Conservation (phyloP, 768 basidiomycete species). For the Pleurotus giganteus region DNA sequence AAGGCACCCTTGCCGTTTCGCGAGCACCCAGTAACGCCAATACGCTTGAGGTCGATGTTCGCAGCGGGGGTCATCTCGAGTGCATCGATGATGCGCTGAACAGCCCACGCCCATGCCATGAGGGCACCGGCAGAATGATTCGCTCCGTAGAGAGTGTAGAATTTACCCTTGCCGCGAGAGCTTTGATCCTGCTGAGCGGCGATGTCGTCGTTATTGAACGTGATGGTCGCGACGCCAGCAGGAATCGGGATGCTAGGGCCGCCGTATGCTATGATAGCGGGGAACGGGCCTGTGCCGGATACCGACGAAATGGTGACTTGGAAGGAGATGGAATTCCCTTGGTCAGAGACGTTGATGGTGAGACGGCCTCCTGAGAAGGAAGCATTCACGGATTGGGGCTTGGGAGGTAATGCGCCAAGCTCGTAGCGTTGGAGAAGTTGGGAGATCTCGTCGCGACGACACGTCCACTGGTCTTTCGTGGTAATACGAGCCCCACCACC, state of each 20-base stretch:
- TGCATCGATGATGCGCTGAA: conserved; percentile 59
- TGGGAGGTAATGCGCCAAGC: conserved; percentile 46
- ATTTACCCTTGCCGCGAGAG: conserved; percentile 54
- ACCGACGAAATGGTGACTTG: conserved; percentile 41
- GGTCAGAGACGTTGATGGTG: conserved; percentile 45
- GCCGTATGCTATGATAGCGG: conserved; percentile 51
- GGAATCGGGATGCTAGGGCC: conserved; percentile 39
- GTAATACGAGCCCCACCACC: conserved; percentile 36
- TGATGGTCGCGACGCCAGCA: conserved; percentile 43
- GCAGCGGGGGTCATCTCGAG: conserved; percentile 46
- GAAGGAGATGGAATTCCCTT: conserved; percentile 48
- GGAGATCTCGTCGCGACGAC: conserved; percentile 48
- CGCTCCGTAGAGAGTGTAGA: conserved; percentile 50
- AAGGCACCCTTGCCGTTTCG: conserved; percentile 62
- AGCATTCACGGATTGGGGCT: conserved; percentile 43
- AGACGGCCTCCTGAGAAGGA: conserved; percentile 42
- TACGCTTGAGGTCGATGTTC: conserved; percentile 44
- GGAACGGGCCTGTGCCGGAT: conserved; percentile 42
- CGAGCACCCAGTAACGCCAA: conserved; percentile 60
- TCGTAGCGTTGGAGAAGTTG: conserved; percentile 54
- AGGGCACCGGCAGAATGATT: conserved; percentile 47
- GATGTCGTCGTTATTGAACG: conserved; percentile 53
- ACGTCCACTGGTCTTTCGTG: conserved; percentile 47
- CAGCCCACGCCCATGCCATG: conserved; percentile 65
- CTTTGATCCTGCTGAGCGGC: conserved; percentile 40